A percentile compares a stretch with the other conserved stretches of the same genome.
These are phyloP conservation scores for Entomortierella lignicola DNA, from an alignment of 192 early-diverging fungal genomes.

Conservation along the genomic window DNA sequence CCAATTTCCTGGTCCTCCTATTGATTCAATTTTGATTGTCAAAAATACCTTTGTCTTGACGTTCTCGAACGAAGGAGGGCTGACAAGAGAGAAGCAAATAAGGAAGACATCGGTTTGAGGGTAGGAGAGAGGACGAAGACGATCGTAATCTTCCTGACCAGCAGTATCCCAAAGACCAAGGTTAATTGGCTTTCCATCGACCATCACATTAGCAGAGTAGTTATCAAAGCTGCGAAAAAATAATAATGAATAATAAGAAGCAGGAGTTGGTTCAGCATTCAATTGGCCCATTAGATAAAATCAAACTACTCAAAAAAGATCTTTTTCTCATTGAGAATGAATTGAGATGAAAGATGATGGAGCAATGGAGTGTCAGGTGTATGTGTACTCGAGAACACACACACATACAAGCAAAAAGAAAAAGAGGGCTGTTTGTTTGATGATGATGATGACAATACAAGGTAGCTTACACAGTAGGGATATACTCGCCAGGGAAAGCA, in stretches of 20 bases:
- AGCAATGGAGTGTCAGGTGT: too few species aligned
- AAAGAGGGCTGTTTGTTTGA: too few species aligned
- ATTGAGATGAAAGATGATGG: too few species aligned
- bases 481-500: constrained; percentile 99
- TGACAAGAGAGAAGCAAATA: constrained; percentile 97
- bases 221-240: constrained; percentile 86
- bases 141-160: constrained; percentile 99
- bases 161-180: constrained; percentile 99
- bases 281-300: not conserved
- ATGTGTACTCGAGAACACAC: too few species aligned
- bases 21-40: not conserved
- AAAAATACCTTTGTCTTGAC: constrained; percentile 88
- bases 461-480: constrained; percentile 94
- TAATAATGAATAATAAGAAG: not conserved
- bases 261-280: not conserved
- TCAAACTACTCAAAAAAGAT: not conserved
- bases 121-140: constrained; percentile 96
- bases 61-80: constrained; percentile 97
- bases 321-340: not conserved
- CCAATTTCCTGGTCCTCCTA: not conserved
- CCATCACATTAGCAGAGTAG: constrained; percentile 99
- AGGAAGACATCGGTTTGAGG: constrained; percentile 99
- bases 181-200: constrained; percentile 98
- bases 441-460: not conserved
- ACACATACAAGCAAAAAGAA: not conserved